Evolutionary conservation across 257 asterid species (phyloP).

Genomic region (Nemophila menziesii): DNA sequence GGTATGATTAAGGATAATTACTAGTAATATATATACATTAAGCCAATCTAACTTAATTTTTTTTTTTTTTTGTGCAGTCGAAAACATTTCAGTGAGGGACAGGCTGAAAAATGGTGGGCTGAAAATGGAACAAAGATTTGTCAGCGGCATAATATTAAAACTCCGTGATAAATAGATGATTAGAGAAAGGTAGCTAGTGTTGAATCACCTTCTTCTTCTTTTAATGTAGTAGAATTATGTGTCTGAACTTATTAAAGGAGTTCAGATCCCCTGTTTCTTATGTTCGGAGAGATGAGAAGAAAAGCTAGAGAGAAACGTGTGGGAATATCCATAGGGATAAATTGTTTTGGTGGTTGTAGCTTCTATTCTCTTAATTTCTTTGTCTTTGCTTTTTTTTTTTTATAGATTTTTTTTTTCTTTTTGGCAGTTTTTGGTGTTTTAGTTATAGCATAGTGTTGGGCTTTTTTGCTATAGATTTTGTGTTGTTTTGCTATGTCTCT

Average conservation of each 20-base stretch:
- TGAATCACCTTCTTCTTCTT: neutral
- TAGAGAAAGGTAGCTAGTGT: neutral
- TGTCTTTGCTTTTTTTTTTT: neutral
- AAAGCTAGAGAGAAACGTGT: neutral
- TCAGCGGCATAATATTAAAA: slow-evolving; percentile 40
- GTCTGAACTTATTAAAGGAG: neutral
- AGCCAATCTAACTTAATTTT: slow-evolving; percentile 2
- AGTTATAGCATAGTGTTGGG: neutral
- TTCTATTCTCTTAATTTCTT: neutral
- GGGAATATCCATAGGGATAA: neutral
- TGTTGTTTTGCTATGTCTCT: no score
- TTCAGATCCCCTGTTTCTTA: neutral
- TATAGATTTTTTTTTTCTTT: slow-evolving; percentile 9
- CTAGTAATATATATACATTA: no score
- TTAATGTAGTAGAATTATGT: no score
- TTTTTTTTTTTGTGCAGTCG: slow-evolving; percentile 33
- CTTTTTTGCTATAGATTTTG: no score
- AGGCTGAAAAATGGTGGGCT: slow-evolving; percentile 89
- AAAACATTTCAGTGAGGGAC: slow-evolving; percentile 63
- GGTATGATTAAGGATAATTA: slow-evolving; percentile 30
- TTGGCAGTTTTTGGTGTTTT: neutral
- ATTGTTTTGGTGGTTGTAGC: neutral
- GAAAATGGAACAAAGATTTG: slow-evolving; percentile 54
- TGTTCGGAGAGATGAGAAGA: neutral
- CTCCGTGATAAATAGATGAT: neutral